Conservation (phyloP, 2,329 filamentous ascomycete genomes). For the Lachnellula suecica region DNA sequence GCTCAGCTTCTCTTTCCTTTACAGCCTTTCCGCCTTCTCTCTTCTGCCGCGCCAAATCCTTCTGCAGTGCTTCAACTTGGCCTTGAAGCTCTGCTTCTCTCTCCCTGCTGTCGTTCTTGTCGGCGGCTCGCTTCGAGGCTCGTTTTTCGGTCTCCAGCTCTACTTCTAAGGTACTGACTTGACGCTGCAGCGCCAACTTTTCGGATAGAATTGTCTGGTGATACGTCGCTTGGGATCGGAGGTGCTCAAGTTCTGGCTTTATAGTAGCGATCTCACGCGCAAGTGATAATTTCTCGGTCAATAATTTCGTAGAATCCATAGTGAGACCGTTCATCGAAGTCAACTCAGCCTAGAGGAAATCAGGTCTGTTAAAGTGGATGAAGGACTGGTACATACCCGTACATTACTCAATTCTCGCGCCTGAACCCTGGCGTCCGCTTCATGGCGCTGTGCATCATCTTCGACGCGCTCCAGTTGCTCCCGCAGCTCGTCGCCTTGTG, state of each 20-base stretch:
- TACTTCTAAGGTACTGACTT: conserved; percentile 73
- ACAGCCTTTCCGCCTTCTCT: conserved; percentile 34
- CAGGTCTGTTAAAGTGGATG: background rate
- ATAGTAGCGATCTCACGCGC: conserved; percentile 57
- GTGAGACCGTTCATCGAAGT: conserved; percentile 65
- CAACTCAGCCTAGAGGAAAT: conserved; percentile 61
- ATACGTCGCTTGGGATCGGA: conserved; percentile 54
- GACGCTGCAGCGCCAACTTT: conserved; percentile 76
- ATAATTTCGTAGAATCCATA: conserved; percentile 67
- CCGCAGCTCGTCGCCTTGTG: conserved; percentile 45
- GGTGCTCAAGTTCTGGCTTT: conserved; percentile 61
- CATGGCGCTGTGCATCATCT: conserved; percentile 29
- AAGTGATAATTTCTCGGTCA: conserved; percentile 64
- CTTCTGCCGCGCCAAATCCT: conserved; percentile 39
- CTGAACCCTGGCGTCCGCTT: conserved; percentile 46
- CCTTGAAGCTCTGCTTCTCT: conserved; percentile 42
- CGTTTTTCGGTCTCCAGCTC: conserved; percentile 81
- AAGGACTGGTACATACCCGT: conserved; percentile 42
- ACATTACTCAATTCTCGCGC: conserved; percentile 55
- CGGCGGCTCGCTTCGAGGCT: conserved; percentile 56
- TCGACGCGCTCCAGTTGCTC: conserved; percentile 49
- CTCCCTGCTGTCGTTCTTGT: conserved; percentile 40
- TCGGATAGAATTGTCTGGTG: conserved; percentile 73
- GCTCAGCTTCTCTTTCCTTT: conserved; percentile 39
- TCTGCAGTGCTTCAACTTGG: conserved; percentile 36